phyloP scores from a whole-genome alignment of 2,329 filamentous ascomycete genomes.

The Cucurbitaria berberidis region DNA sequence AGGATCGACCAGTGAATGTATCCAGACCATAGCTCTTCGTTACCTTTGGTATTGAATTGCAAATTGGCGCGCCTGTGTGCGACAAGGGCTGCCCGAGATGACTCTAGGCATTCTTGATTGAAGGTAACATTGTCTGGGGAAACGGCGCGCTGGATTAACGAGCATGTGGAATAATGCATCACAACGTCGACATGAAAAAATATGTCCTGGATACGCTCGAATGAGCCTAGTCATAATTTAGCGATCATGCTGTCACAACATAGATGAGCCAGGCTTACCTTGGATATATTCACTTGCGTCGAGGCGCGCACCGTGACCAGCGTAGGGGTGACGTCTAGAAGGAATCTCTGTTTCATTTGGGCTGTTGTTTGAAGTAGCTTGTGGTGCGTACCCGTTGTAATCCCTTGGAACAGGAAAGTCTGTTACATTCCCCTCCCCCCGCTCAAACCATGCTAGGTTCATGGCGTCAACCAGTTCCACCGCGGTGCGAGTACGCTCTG shows the following conservation, averaged over 20 bases:
- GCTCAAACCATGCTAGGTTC: conserved; percentile 38
- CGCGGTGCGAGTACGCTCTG: conserved; percentile 36
- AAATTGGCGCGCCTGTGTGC: conserved; percentile 37
- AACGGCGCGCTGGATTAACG: conserved; percentile 42
- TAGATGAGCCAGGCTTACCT: conserved; percentile 6
- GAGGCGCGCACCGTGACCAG: neutral
- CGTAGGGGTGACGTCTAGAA: conserved; percentile 24
- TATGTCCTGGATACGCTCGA: conserved; percentile 34
- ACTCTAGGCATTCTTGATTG: conserved; percentile 39
- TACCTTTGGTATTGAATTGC: conserved; percentile 41
- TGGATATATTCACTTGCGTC: conserved; percentile 17
- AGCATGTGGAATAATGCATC: conserved; percentile 42
- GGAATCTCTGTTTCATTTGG: conserved; percentile 36
- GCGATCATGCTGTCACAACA: neutral
- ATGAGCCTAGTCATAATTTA: conserved; percentile 14
- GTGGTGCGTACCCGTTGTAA: neutral
- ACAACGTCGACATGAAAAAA: conserved; percentile 43
- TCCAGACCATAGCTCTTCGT: conserved; percentile 43
- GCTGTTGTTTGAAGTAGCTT: conserved; percentile 7
- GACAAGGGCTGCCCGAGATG: conserved; percentile 39
- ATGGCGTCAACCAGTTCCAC: conserved; percentile 34
- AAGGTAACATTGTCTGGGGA: conserved; percentile 42
- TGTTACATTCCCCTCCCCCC: conserved; percentile 29
- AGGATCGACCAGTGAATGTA: conserved; percentile 41
- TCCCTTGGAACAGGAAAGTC: conserved; percentile 6